Evolutionary conservation across 2,329 filamentous ascomycete species (phyloP), one percentile per base, ranked within the genome.

Genomic region (Ramularia endophylla): DNA sequence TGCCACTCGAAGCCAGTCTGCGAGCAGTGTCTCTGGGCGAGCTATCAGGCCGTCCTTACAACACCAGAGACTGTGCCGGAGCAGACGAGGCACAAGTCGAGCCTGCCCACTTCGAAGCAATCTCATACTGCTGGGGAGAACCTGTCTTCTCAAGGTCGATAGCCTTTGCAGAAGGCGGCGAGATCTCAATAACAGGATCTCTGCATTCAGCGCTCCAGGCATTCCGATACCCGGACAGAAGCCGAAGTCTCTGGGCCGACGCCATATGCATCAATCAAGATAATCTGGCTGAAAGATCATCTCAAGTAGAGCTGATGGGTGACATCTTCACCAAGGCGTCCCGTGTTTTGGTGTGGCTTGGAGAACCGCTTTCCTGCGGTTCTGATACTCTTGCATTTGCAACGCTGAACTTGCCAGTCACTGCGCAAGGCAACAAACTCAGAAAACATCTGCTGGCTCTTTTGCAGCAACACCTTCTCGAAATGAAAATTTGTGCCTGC

Each of bases 201-300:
- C 22, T 25, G 6, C 22, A 25, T 11, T 25, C 22, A 25, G 22
- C 22, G 11, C 22, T 25, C 11, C 22, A 25, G 22, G 22, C 22
- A 25, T 25, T 25, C 11, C 22, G 22, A 25, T 25, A 25, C 11
- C 22, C 22, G 22, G 22, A 25, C 22, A 25, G 22, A 11, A 25
- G 22, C 22, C 6, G 22, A 11, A 25, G 22, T 25, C 22, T 50
- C 0, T 52, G 49, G 47, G 29, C 43, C 3, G 49, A 50, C 35
- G 47, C 46, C 6, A 36, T 51, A 8, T 51, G 46, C 30, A 50
- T 50, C 17, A 45, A 52, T 36, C 49, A 52, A 27, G 30, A 33
- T 9, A 36, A 47, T 27, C 15, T 40, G 3, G 19, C n/a, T 3
- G 49, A 52, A 34, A 33, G 43, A 17, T 35, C 37, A 3, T 16